Evolutionary conservation across 1,284 basidiomycete species (phyloP).

Genomic region (Xerocomus nothofagi): DNA sequence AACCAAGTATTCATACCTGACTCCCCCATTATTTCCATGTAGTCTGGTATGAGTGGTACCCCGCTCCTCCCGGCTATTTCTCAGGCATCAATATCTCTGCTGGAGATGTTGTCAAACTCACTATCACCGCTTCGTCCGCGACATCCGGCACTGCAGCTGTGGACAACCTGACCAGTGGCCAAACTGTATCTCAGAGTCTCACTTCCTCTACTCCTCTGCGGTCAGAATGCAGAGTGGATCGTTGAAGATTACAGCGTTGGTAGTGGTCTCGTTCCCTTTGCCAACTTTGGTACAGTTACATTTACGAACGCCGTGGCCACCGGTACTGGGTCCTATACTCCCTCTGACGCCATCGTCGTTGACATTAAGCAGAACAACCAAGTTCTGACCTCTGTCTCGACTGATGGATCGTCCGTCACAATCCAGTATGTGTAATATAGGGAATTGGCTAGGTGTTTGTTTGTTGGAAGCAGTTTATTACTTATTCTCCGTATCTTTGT

Average conservation of each 20-base stretch:
- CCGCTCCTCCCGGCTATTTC: neutral
- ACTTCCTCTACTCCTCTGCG: conserved; percentile 3
- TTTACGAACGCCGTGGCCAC: conserved; percentile 8
- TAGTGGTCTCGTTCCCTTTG: neutral
- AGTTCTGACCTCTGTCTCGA: neutral
- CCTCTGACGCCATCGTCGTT: neutral
- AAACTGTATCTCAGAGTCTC: neutral
- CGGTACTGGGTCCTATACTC: neutral
- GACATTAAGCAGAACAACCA: neutral
- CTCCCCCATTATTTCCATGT: neutral
- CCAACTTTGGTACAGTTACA: conserved; percentile 10
- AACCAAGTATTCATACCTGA: neutral
- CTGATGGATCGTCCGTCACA: neutral
- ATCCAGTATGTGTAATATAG: neutral
- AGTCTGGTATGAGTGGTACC: conserved; percentile 18
- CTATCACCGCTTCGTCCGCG: neutral
- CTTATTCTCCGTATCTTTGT: no score
- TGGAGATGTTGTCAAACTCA: conserved; percentile 13
- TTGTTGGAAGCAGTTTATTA: neutral
- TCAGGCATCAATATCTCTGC: conserved; percentile 5
- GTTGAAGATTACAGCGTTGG: conserved; percentile 6
- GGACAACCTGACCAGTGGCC: conserved; percentile 13
- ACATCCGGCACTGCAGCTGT: conserved; percentile 4
- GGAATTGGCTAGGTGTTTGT: neutral
- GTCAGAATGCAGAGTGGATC: conserved; percentile 15